phyloP scores from a whole-genome alignment of 495 filamentous ascomycete genomes.

The Penicillium dipodomyicola region DNA sequence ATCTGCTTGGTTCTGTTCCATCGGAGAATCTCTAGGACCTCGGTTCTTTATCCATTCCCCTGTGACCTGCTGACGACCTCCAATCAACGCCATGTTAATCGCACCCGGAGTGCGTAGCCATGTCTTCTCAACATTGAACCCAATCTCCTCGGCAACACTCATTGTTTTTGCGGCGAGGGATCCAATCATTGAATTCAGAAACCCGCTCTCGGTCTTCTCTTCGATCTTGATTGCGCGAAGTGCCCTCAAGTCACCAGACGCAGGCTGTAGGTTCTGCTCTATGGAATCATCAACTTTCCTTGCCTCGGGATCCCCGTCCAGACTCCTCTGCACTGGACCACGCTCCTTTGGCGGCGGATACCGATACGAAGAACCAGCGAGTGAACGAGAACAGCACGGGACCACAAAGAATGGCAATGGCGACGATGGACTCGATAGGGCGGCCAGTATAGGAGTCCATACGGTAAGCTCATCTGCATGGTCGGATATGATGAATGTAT shows the following conservation, averaged over 20 bases:
- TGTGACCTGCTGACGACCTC: conserved; percentile 39
- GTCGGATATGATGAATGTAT: conserved; percentile 93
- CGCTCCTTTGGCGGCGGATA: conserved; percentile 53
- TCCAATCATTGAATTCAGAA: conserved; percentile 62
- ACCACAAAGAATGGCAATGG: conserved; percentile 78
- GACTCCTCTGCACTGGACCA: conserved; percentile 4
- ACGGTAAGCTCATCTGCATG: conserved; percentile 94
- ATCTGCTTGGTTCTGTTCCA: not conserved
- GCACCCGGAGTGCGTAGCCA: conserved; percentile 86
- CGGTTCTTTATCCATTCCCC: conserved; percentile 19
- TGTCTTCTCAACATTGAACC: conserved; percentile 75
- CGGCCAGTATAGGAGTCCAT: conserved; percentile 90
- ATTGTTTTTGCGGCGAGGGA: conserved; percentile 70
- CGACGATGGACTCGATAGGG: conserved; percentile 55
- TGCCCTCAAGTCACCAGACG: conserved; percentile 44
- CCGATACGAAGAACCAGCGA: conserved; percentile 70
- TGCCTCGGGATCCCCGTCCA: not conserved
- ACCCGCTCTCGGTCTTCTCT: conserved; percentile 36
- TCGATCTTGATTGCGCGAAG: conserved; percentile 36
- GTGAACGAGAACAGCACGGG: conserved; percentile 89
- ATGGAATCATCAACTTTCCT: conserved; percentile 9
- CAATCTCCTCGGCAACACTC: conserved; percentile 62
- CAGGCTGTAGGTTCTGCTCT: conserved; percentile 29
- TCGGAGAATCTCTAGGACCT: not conserved
- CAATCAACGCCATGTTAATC: conserved; percentile 77